Percentiles rank a stretch among this genome's conserved stretches.
These are phyloP conservation scores for Neonectria ditissima DNA, from an alignment of 2,329 filamentous ascomycete species.

Conservation along the genomic window DNA sequence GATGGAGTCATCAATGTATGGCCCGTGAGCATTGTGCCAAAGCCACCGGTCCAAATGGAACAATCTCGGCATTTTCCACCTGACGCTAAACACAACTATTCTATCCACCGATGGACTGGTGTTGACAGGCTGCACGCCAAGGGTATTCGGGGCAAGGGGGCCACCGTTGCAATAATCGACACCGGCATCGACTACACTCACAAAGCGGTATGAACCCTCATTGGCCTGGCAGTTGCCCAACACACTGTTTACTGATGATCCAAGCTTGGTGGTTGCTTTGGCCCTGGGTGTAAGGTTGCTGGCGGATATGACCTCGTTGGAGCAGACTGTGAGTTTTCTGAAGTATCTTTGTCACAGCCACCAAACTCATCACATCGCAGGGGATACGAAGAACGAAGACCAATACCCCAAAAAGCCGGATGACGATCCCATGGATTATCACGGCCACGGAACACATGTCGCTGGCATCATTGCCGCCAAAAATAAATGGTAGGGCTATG, in stretches of 20 bases:
- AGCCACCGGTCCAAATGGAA: slow-evolving; percentile 31
- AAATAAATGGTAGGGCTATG: slow-evolving; percentile 46
- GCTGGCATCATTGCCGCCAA: slow-evolving; percentile 63
- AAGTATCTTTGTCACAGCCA: not conserved
- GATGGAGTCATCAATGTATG: slow-evolving; percentile 53
- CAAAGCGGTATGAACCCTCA: slow-evolving; percentile 45
- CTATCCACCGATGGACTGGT: slow-evolving; percentile 54
- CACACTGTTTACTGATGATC: slow-evolving; percentile 7
- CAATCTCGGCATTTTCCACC: slow-evolving; percentile 30
- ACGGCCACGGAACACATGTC: slow-evolving; percentile 56
- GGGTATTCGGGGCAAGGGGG: slow-evolving; percentile 54
- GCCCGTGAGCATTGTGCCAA: slow-evolving; percentile 47
- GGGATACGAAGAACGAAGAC: slow-evolving; percentile 48
- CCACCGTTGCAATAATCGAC: slow-evolving; percentile 55
- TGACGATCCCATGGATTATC: slow-evolving; percentile 50
- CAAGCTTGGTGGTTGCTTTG: slow-evolving; percentile 55
- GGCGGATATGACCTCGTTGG: slow-evolving; percentile 56
- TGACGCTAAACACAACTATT: slow-evolving; percentile 45
- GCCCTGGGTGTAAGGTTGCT: slow-evolving; percentile 52
- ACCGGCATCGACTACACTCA: slow-evolving; percentile 56
- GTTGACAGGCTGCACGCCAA: slow-evolving; percentile 53
- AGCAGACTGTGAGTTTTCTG: slow-evolving; percentile 43
- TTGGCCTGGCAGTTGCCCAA: not conserved
- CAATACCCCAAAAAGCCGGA: slow-evolving; percentile 49
- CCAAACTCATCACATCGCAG: slow-evolving; percentile 36